Percentiles rank a stretch among this genome's conserved stretches.
phyloP scores from a whole-genome alignment of 78 protist species.

The Emiliania huxleyi region DNA sequence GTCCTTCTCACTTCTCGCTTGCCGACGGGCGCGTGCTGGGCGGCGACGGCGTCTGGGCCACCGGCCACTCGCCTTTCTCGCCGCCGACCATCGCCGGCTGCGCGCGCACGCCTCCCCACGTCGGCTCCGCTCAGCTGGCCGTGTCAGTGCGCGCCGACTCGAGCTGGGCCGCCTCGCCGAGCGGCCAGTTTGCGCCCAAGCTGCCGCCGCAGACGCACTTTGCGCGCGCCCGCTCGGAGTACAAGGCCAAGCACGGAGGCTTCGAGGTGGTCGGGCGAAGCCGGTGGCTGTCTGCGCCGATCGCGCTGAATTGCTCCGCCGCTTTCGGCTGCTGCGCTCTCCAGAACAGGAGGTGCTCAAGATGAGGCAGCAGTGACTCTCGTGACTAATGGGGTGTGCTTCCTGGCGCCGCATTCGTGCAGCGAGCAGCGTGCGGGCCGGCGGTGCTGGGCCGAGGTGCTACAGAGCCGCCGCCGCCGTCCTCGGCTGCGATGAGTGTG shows the following conservation, averaged over 20 bases:
- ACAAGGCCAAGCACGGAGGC: not conserved
- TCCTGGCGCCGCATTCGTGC: no score
- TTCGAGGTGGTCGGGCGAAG: not conserved
- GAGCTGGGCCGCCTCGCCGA: not conserved
- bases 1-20: not conserved
- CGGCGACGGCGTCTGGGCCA: not conserved
- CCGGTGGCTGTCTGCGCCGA: not conserved
- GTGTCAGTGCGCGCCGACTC: not conserved
- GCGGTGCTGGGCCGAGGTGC: no score
- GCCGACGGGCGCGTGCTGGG: not conserved
- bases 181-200: not conserved
- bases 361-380: no score
- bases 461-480: no score
- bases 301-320: not conserved
- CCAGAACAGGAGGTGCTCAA: no score
- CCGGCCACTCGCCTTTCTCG: not conserved
- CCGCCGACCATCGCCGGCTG: not conserved
- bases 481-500: no score
- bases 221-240: not conserved
- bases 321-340: not conserved
- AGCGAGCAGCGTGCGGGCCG: no score
- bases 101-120: not conserved
- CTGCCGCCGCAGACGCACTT: not conserved
- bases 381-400: no score
- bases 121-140: not conserved